Percentiles rank a stretch among this genome's conserved stretches.
Evolutionary conservation across 108 stramenopile species (phyloP).

Genomic region (Cyclostephanos tholiformis): DNA sequence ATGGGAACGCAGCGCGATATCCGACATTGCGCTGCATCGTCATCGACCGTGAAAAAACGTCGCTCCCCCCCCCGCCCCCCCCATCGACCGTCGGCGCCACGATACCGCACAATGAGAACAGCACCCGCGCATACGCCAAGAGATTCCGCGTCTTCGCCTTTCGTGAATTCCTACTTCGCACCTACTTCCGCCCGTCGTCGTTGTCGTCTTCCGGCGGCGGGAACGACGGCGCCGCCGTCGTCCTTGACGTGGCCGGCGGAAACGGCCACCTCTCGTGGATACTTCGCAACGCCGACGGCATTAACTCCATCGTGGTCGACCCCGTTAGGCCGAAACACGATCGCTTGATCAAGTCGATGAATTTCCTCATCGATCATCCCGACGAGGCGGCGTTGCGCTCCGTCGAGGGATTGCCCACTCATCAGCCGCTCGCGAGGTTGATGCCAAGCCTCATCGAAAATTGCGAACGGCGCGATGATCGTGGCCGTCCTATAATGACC

Average conservation of each 20-base stretch:
- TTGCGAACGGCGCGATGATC: too few relatives aligned
- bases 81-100: too few relatives aligned
- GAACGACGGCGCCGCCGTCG: slow-evolving; percentile 1
- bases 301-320: slow-evolving; percentile 73
- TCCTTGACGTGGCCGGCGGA: slow-evolving; percentile 89
- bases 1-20: too few relatives aligned
- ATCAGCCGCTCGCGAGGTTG: slow-evolving; percentile 69
- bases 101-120: slow-evolving; percentile 40
- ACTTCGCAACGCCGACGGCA: slow-evolving; percentile 59
- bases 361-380: slow-evolving; percentile 59
- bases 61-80: too few relatives aligned
- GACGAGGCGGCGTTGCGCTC: slow-evolving; percentile 57
- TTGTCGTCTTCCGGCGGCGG: background rate
- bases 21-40: too few relatives aligned
- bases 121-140: slow-evolving; percentile 58
- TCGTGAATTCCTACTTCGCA: slow-evolving; percentile 60
- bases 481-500: background rate
- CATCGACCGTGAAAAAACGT: too few relatives aligned
- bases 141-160: slow-evolving; percentile 72
- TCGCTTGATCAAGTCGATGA: slow-evolving; percentile 55
- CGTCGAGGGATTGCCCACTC: slow-evolving; percentile 51
- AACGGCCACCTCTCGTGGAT: slow-evolving; percentile 81
- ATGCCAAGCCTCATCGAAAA: slow-evolving; percentile 20
- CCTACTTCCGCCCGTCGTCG: slow-evolving; percentile 19
- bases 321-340: slow-evolving; percentile 56